A percentile compares a stretch with the other conserved stretches of the same genome.
Evolutionary conservation across 2,329 filamentous ascomycete genomes (phyloP).

Genomic region (Fusarium sp.): DNA sequence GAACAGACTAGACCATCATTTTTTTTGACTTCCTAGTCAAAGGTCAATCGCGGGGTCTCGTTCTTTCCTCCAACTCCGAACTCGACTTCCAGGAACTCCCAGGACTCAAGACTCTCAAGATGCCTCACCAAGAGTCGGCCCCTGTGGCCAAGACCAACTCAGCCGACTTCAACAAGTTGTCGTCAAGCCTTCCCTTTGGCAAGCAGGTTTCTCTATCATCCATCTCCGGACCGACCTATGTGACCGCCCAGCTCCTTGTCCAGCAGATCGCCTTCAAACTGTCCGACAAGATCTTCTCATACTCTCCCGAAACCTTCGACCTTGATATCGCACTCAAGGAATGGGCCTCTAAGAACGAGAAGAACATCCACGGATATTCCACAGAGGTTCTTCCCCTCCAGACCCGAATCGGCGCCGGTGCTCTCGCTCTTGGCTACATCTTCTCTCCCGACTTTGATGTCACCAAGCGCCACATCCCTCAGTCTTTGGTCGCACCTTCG

Average conservation of each 20-base stretch:
- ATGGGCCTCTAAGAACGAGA: slow-evolving; percentile 78
- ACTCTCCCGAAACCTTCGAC: slow-evolving; percentile 93
- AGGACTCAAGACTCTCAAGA: slow-evolving; percentile 34
- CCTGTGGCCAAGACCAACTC: slow-evolving; percentile 44
- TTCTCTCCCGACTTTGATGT: slow-evolving; percentile 98
- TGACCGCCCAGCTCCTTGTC: slow-evolving; percentile 91
- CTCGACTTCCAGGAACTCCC: background rate
- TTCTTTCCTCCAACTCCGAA: slow-evolving; percentile 6
- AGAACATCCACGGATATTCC: slow-evolving; percentile 85
- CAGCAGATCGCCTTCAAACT: slow-evolving; percentile 96
- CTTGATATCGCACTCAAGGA: slow-evolving; percentile 84
- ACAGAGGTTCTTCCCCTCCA: slow-evolving; percentile 85
- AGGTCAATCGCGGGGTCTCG: slow-evolving; percentile 18
- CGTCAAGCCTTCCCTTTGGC: slow-evolving; percentile 70
- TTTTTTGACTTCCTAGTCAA: slow-evolving; percentile 4
- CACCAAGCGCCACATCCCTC: slow-evolving; percentile 89
- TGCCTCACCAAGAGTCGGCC: slow-evolving; percentile 56
- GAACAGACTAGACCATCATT: slow-evolving; percentile 8
- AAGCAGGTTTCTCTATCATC: slow-evolving; percentile 66
- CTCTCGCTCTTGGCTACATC: slow-evolving; percentile 94
- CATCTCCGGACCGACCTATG: slow-evolving; percentile 90
- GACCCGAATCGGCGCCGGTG: slow-evolving; percentile 88
- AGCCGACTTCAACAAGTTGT: slow-evolving; percentile 57
- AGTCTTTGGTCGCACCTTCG: slow-evolving; percentile 89
- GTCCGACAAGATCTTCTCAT: slow-evolving; percentile 97